phyloP scores from a whole-genome alignment of 2,329 filamentous ascomycete genomes.

The Pseudogymnoascus sp. region DNA sequence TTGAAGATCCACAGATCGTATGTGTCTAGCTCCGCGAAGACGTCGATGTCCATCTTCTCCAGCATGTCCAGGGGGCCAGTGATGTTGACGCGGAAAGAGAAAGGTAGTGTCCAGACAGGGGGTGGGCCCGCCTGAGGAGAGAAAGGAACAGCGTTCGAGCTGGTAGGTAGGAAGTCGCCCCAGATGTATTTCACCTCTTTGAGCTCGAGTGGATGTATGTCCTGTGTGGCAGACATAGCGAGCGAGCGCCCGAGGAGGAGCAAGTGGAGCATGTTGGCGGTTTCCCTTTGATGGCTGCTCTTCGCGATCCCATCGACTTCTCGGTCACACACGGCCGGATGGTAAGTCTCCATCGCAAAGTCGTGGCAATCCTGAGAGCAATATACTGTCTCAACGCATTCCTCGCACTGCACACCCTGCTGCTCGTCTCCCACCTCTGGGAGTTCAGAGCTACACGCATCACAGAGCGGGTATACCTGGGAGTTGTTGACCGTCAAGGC shows the following conservation, averaged over 20 bases:
- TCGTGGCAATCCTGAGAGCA: constrained; percentile 54
- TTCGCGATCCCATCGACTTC: constrained; percentile 60
- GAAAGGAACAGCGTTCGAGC: constrained; percentile 46
- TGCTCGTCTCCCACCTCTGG: constrained; percentile 46
- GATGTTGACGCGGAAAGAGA: constrained; percentile 70
- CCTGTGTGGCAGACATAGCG: constrained; percentile 56
- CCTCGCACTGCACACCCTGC: constrained; percentile 47
- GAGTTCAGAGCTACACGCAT: constrained; percentile 74
- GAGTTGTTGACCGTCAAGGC: constrained; percentile 84
- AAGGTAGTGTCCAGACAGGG: constrained; percentile 62
- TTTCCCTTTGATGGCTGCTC: constrained; percentile 52
- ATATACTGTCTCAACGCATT: constrained; percentile 60
- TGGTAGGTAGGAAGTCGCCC: constrained; percentile 55
- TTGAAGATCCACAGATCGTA: constrained; percentile 82
- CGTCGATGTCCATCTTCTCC: constrained; percentile 77
- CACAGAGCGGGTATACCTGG: constrained; percentile 78
- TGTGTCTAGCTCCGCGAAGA: constrained; percentile 50
- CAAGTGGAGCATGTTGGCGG: constrained; percentile 55
- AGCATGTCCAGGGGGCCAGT: constrained; percentile 68
- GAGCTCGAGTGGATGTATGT: constrained; percentile 55
- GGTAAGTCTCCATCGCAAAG: constrained; percentile 52
- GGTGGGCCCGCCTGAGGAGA: constrained; percentile 49
- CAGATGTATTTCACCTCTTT: constrained; percentile 60
- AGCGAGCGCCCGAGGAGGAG: constrained; percentile 54
- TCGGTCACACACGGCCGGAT: constrained; percentile 58